A percentile compares a stretch with the other conserved stretches of the same genome.
phyloP scores from a whole-genome alignment of 331 rosid genomes.

The Malus hybrid region DNA sequence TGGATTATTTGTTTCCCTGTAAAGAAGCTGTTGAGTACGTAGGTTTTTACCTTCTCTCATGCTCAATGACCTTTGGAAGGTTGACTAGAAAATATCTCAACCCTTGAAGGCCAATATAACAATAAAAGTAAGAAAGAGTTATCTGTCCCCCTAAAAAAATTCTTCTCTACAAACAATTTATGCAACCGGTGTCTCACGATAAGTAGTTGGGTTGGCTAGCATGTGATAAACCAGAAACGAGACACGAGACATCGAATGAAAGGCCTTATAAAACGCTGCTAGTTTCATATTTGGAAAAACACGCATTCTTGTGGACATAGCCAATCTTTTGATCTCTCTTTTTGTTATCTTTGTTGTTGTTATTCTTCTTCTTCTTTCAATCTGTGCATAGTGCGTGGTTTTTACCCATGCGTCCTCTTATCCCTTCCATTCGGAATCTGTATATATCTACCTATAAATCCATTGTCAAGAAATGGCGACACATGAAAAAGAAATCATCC shows the following conservation, averaged over 20 bases:
- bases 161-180: background rate
- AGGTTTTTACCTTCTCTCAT: background rate
- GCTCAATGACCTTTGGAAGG: background rate
- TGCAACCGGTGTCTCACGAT: background rate
- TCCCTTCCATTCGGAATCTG: slow-evolving; percentile 23
- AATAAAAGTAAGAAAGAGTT: background rate
- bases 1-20: background rate
- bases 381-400: slow-evolving; percentile 46
- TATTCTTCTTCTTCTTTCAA: background rate
- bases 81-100: background rate
- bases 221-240: background rate
- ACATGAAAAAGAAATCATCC: slow-evolving; percentile 21
- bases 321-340: background rate
- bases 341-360: background rate
- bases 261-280: background rate
- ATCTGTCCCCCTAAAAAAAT: background rate
- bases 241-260: background rate
- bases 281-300: background rate
- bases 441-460: slow-evolving; percentile 34
- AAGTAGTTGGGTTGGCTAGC: background rate
- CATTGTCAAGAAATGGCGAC: slow-evolving; percentile 35
- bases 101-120: background rate
- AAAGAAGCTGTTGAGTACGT: background rate
- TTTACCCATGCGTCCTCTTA: slow-evolving; percentile 18
- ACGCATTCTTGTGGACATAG: background rate